Evolutionary conservation across 805 yeast species (phyloP), one percentile per base, ranked within the genome.

Genomic region (Metschnikowia cerradonensis): DNA sequence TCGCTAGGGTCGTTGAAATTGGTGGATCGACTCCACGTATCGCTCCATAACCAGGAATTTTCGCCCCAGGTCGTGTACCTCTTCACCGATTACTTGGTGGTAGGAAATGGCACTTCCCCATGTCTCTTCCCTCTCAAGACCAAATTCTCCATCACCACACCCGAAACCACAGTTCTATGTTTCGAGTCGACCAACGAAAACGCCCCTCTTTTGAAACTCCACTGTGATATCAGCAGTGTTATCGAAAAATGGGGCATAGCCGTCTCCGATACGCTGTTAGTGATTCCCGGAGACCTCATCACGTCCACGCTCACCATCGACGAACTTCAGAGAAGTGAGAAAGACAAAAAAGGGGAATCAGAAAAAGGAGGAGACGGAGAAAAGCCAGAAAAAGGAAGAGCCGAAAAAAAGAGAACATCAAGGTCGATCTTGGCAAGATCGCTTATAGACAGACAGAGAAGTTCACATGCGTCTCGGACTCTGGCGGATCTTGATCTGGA

Each of bases 181-280:
- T 43, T 68, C 15, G 43, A 52, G 6, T 52, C 53, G 5, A 32
- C 42, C 15, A 47, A 48, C 22, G 41, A 37, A 8, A 41, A 38
- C 15, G 48, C 49, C 6, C 50, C 56, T 5, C 20, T 51, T 6
- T 34, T 69, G 37, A 66, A 58, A 56, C 51, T 72, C n/a, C 62
- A 59, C 37, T 69, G 74, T 1, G 62, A 62, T 10, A 53, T 50
- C 14, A 58, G 61, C 34, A 58, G 67, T n/a, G 63, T 73, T 4
- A 61, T 73, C 30, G 77, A 74, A 52, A 73, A 74, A 52, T 74
- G 78, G 78, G 76, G 67, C 3, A 71, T 71, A 20, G 76, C 73
- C 1, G 54, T 70, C 10, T 68, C 75, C 2, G 78, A 74, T 50
- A 50, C 52, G 7, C 50, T 48, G 31, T 63, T 66, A 48, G 38